Base-by-base conservation (phyloP, 208 protist species). In the Acanthamoeba divionensis region DNA sequence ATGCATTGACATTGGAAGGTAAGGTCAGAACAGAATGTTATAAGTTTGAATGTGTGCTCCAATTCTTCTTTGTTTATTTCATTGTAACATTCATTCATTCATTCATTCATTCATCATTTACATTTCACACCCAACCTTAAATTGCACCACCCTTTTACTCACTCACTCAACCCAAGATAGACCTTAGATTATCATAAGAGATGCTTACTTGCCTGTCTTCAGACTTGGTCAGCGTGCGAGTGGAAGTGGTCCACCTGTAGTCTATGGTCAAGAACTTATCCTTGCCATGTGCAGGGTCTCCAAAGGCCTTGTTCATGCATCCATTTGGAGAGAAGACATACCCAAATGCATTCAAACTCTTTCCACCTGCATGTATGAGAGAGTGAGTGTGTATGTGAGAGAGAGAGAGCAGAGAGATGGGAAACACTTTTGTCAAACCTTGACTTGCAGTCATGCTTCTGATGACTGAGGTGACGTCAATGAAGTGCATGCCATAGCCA, bases 261-360 rank as follows among this genome's bases (percentile, higher is more conserved):
- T 82, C 71, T 29, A 82, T 33, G 71, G 71, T 15, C 24, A 82
- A 50, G 10, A 26, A 38, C 47, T 82, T 82, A 50, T 82, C 71
- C 71, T 82, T 24, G 47, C 71, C 71, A 4, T 44, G 71, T 15
- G 48, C 54, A 3, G 71, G 71, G 62, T 82, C 71, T 15, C 71
- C 71, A 33, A 82, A 82, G 71, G 47, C 71, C 45, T 57, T 21
- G 71, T 82, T 82, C 71, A 82, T 82, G 71, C 71, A 82, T 3
- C 71, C 71, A 50, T 82, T 82, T 26, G 47, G 71, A 44, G 36
- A 47, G 6, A 82, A 5, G 5, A 7, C 62, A 36, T 82, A 82
- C 2, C 71, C 71, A 57, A 82, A 82, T 5, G 71, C 71, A 0
- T 10, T 21, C 45, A 82, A 50, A 8, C 71, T 50, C 21, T 8